phyloP scores from a whole-genome alignment of 805 yeast species.

The Metschnikowia proteae region DNA sequence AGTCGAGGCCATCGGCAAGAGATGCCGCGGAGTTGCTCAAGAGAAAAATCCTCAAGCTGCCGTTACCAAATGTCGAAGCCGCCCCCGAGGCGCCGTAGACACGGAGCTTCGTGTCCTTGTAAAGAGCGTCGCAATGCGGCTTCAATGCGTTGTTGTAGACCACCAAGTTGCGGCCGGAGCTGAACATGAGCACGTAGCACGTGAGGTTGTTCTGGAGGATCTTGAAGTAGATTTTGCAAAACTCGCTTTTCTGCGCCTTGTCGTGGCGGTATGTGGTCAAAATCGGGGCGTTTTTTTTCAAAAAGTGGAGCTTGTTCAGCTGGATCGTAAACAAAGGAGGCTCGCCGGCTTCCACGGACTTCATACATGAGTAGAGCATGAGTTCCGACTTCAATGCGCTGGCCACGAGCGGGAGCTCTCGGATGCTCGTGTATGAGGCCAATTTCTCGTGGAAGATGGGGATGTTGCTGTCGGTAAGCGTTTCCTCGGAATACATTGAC shows the following conservation, averaged over 20 bases:
- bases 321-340: constrained; percentile 14
- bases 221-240: constrained; percentile 30
- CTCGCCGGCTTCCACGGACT: constrained; percentile 8
- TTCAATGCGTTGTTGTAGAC: constrained; percentile 27
- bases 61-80: constrained; percentile 34
- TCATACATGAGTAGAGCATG: constrained; percentile 9
- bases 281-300: constrained; percentile 30
- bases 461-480: constrained; percentile 12
- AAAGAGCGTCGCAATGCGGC: constrained; percentile 28
- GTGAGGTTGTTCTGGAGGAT: constrained; percentile 26
- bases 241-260: constrained; percentile 18
- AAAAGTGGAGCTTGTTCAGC: constrained; percentile 17
- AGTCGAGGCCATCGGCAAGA: constrained; percentile 23
- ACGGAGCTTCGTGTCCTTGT: constrained; percentile 28
- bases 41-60: constrained; percentile 24
- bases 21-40: constrained; percentile 17
- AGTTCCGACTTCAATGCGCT: constrained; percentile 14
- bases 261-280: constrained; percentile 20
- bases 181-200: constrained; percentile 26
- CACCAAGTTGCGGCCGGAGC: constrained; percentile 18
- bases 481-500: constrained; percentile 15
- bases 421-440: constrained; percentile 11
- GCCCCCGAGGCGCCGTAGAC: constrained; percentile 32
- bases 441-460: constrained; percentile 13
- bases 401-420: constrained; percentile 17